Base-by-base conservation (phyloP, 2,329 filamentous ascomycete genomes). In the Hortaea werneckii region DNA sequence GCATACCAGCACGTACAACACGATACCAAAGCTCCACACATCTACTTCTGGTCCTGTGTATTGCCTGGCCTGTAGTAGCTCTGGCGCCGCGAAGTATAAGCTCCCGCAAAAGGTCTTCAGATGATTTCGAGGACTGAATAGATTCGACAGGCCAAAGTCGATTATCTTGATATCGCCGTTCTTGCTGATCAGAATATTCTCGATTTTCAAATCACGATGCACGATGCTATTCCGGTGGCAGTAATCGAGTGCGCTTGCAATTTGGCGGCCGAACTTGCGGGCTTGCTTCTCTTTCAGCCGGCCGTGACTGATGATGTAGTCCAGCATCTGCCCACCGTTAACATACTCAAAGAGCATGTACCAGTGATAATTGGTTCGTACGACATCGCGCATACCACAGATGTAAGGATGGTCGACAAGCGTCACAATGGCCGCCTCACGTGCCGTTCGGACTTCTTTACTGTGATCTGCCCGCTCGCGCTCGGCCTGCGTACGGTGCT, bases 271-370 rank as follows among this genome's bases (percentile, higher is more conserved):
- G 65, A 98, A 98, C 65, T 96, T 96, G 59, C 92, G 82, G 6
- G 92, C 92, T 67, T 95, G 90, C 68, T 96, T 96, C 71, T 98
- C 92, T 74, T 96, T 96, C 52, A 98, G 74, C 60, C 94, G 86
- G 48, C 90, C 92, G 61, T 98, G 92, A 3, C 89, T 95, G 63
- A 98, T 98, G 65, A 98, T 98, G 68, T 96, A 98, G 71, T 98
- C 92, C 50, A 98, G 80, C 92, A 98, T 96, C 69, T 98, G 92
- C 12, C 92, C 92, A 41, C 92, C 92, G 62, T 98, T 95, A 67
- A 98, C 92, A 65, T 92, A 95, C 70, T 98, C 92, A 62, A 95
- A 98, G 43, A 98, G 80, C 92, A 98, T 98, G 68, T 98, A 98
- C 92, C 92, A 98, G 67, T 98, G 92, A 65, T 95, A 92, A 60